Evolutionary conservation across 2,329 filamentous ascomycete species (phyloP).

Genomic region (Macrophomina pseudophaseolina): DNA sequence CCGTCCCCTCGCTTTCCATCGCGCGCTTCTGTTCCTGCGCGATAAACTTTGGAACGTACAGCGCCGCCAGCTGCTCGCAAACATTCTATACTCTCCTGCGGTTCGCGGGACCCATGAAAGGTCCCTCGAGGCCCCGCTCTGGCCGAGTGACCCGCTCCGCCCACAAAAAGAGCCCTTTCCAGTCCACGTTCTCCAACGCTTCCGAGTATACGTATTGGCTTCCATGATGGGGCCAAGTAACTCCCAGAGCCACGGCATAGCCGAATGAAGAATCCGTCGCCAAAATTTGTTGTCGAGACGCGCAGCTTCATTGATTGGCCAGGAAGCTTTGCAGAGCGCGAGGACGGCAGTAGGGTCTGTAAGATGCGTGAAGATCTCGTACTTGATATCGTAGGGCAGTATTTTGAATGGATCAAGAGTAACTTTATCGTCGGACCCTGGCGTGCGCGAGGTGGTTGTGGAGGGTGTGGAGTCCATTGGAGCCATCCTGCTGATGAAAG

Average conservation of each 20-base stretch:
- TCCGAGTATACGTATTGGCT: too few relatives aligned
- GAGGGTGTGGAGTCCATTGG: background rate
- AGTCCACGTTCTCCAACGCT: conserved; percentile 24
- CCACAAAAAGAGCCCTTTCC: conserved; percentile 33
- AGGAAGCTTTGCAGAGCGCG: background rate
- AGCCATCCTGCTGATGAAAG: background rate
- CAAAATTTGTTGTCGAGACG: background rate
- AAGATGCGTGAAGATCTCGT: background rate
- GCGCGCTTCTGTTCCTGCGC: background rate
- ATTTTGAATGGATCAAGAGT: background rate
- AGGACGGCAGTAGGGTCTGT: background rate
- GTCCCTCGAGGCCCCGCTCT: conserved; percentile 31
- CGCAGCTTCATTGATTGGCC: background rate
- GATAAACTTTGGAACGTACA: background rate
- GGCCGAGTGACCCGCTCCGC: conserved; percentile 31
- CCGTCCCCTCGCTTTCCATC: background rate
- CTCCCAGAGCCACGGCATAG: conserved; percentile 3
- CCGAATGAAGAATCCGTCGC: background rate
- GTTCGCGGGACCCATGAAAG: conserved; percentile 39
- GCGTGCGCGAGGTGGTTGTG: background rate
- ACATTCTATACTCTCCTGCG: conserved; percentile 39
- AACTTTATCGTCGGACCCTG: background rate
- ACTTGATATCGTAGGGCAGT: background rate
- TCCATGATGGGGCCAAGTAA: background rate
- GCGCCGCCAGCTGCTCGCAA: conserved; percentile 2